Evolutionary conservation across 768 basidiomycete genomes (phyloP).

Genomic region (Suillus subluteus): DNA sequence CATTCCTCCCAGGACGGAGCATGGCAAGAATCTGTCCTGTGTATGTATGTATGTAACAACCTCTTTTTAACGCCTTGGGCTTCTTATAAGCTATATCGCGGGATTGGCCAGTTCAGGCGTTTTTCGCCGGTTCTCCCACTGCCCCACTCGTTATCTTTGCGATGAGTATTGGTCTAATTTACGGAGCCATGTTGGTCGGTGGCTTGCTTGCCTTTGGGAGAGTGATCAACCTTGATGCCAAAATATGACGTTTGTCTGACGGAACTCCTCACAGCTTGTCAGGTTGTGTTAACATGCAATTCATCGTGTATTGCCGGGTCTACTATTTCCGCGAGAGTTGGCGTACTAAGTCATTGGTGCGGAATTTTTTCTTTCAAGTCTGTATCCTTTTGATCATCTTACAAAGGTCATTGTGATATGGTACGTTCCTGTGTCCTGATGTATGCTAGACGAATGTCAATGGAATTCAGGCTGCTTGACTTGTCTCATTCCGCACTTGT

Average conservation of each 20-base stretch:
- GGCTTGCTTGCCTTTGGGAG: conserved; percentile 27
- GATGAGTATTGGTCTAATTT: conserved; percentile 18
- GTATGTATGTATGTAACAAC: background rate
- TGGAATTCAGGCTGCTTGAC: conserved; percentile 24
- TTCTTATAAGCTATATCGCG: conserved; percentile 11
- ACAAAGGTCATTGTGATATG: conserved; percentile 25
- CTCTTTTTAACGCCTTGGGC: background rate
- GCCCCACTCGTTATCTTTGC: background rate
- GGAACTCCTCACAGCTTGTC: conserved; percentile 23
- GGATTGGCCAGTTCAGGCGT: background rate
- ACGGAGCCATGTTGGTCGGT: conserved; percentile 26
- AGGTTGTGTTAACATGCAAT: conserved; percentile 31
- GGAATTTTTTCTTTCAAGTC: background rate
- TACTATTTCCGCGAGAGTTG: conserved; percentile 21
- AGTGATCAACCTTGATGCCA: background rate
- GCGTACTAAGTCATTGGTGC: conserved; percentile 24
- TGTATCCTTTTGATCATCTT: background rate
- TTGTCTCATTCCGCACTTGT: conserved; percentile 29
- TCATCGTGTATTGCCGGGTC: conserved; percentile 26
- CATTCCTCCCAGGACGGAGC: background rate
- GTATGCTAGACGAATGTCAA: background rate
- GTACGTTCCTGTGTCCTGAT: conserved; percentile 13
- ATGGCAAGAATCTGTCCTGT: background rate
- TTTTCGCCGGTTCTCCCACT: conserved; percentile 1
- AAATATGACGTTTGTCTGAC: background rate